Base-by-base conservation (phyloP, 192 early-diverging fungal genomes). In the Funneliformis geosporum region DNA sequence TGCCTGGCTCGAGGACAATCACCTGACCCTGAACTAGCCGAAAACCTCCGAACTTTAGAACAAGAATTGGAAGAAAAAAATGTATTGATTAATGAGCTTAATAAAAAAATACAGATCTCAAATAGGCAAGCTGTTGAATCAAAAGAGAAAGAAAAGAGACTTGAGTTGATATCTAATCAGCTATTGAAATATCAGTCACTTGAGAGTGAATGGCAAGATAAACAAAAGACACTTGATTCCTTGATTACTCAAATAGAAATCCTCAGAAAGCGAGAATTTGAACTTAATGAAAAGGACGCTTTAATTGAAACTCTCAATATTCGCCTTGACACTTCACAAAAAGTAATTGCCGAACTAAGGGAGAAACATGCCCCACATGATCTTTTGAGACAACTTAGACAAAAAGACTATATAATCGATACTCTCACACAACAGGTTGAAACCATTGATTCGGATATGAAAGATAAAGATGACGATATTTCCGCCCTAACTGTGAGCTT, bases 341-440 rank as follows among this genome's bases (percentile, higher is more conserved):
- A 79, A 69, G 77, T 79, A 21, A 79, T 79, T 69, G 47, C 65
- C 9, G 77, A 79, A 70, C 42, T 79, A 40, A 68, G 77, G 55
- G 77, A 79, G 38, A 79, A 79, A 27, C 77, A 79, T 59, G 77
- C 77, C 9, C 77, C 77, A 69, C 77, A 79, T 70, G 77, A 79
- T 60, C 38, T 79, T 11, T 60, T 79, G 16, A 69, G 77, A 60
- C 77, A 79, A 59, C 47, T 79, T n/a, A n/a, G 77, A 38, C 66
- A 69, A 70, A 79, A 79, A 60, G 77, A 79, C 18, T 79, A 79
- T 16, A 79, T 79, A 28, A 79, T 79, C 16, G 77, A 79, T 79
- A 55, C 69, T 23, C 47, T 79, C 9, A 79, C 65, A 16, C 77
- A 79, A 70, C 65, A 33, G 8, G 77, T 79, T 5, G 77, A 79